A percentile compares a stretch with the other conserved stretches of the same genome.
These are phyloP conservation scores for Sabuloglossum arenarium DNA, from an alignment of 495 filamentous ascomycete species.

Conservation along the genomic window DNA sequence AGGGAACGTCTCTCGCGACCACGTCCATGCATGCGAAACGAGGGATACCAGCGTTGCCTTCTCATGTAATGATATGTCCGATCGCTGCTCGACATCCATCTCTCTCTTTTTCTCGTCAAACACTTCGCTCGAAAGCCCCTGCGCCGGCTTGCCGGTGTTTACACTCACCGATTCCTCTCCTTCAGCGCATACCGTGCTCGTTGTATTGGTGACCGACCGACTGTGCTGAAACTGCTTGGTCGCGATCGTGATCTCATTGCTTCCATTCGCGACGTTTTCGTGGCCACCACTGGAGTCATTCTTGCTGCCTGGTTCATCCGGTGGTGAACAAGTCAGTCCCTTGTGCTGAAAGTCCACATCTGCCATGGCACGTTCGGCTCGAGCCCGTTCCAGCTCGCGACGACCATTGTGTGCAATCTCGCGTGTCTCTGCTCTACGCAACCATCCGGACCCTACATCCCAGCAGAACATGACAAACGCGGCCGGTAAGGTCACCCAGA, in stretches of 20 bases:
- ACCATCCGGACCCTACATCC: conserved; percentile 37
- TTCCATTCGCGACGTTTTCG: background rate
- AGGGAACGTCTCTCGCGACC: conserved; percentile 44
- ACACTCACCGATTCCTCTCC: background rate
- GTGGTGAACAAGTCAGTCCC: background rate
- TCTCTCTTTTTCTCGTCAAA: conserved; percentile 8
- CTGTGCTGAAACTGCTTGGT: background rate
- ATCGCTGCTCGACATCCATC: background rate
- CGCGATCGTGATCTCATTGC: background rate
- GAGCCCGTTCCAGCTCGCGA: conserved; percentile 25
- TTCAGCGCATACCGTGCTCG: background rate
- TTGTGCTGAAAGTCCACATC: background rate
- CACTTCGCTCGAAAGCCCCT: conserved; percentile 4
- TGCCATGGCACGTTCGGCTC: conserved; percentile 15
- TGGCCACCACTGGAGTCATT: background rate
- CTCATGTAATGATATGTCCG: conserved; percentile 8
- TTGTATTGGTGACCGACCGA: background rate
- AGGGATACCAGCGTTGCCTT: conserved; percentile 27
- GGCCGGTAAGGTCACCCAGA: conserved; percentile 39
- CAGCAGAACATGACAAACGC: conserved; percentile 41
- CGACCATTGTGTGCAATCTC: conserved; percentile 34
- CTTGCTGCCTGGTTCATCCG: no score
- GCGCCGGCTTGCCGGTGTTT: background rate
- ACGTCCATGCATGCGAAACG: conserved; percentile 20
- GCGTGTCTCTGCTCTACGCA: conserved; percentile 32